phyloP scores from a whole-genome alignment of 345 rosid species.

The Punica granatum region DNA sequence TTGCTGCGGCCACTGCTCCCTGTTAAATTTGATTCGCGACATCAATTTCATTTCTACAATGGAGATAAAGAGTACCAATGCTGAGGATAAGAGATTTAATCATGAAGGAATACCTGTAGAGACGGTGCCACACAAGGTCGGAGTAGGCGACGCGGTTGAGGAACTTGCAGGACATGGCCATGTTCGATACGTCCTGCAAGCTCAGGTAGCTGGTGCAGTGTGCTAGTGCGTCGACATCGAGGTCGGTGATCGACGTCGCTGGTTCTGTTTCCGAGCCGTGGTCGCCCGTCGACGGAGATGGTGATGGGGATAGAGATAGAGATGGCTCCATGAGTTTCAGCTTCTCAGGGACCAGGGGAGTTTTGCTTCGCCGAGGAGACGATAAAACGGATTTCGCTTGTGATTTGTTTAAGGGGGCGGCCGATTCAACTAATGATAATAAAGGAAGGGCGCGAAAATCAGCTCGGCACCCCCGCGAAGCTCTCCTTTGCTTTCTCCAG shows the following conservation, averaged over 20 bases:
- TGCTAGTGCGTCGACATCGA: conserved; percentile 42
- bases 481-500: not conserved
- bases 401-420: not conserved
- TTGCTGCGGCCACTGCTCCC: conserved; percentile 46
- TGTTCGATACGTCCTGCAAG: conserved; percentile 34
- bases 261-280: not conserved
- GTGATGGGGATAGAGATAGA: not conserved
- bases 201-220: conserved; percentile 39
- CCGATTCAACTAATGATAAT: not conserved
- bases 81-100: not conserved
- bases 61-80: not conserved
- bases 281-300: not conserved
- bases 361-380: not conserved
- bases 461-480: not conserved
- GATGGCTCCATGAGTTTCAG: conserved; percentile 6
- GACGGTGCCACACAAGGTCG: conserved; percentile 44
- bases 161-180: conserved; percentile 44
- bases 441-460: not conserved
- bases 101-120: conserved; percentile 25
- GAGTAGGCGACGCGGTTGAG: conserved; percentile 38
- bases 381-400: not conserved
- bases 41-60: not conserved
- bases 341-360: not conserved
- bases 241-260: conserved; percentile 28
- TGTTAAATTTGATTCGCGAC: not conserved